Conservation (phyloP, 176 grass and related monocot genomes). For the Zea luxurians region DNA sequence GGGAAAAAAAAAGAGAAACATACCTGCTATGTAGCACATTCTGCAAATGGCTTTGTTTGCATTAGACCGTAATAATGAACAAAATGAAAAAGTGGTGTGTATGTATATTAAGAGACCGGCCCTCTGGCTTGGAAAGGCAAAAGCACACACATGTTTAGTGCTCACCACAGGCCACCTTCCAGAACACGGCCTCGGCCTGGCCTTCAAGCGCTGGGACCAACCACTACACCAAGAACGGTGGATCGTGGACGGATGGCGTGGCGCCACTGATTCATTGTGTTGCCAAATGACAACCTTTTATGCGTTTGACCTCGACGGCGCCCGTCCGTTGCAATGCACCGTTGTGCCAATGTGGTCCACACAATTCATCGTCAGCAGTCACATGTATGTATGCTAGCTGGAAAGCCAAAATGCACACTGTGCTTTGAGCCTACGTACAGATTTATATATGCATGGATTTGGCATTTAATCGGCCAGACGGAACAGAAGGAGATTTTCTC, state of each 20-base stretch:
- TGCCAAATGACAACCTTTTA: slow-evolving; percentile 38
- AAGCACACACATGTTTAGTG: not conserved
- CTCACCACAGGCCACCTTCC: slow-evolving; percentile 16
- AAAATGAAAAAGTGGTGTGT: not conserved
- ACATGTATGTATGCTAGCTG: slow-evolving; percentile 11
- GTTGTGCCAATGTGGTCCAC: slow-evolving; percentile 37
- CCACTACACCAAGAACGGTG: slow-evolving; percentile 40
- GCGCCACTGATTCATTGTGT: slow-evolving; percentile 17
- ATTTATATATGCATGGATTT: not conserved
- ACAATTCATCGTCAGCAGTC: slow-evolving; percentile 1
- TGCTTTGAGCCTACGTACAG: not conserved
- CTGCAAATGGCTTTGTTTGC: too few relatives aligned
- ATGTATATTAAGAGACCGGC: not conserved
- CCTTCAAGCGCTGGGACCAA: slow-evolving; percentile 21
- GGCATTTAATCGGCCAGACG: not conserved
- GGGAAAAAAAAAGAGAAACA: too few relatives aligned
- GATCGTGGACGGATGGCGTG: slow-evolving; percentile 35
- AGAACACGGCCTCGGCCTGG: slow-evolving; percentile 19
- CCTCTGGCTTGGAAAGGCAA: not conserved
- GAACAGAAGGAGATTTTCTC: not conserved
- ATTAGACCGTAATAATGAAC: not conserved
- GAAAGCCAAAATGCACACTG: not conserved
- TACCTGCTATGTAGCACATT: too few relatives aligned
- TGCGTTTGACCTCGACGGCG: slow-evolving; percentile 31
- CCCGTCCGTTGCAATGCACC: slow-evolving; percentile 7